Evolutionary conservation across 2,329 filamentous ascomycete genomes (phyloP), one percentile per base, ranked within the genome.

Genomic region (Fusarium tricinctum): DNA sequence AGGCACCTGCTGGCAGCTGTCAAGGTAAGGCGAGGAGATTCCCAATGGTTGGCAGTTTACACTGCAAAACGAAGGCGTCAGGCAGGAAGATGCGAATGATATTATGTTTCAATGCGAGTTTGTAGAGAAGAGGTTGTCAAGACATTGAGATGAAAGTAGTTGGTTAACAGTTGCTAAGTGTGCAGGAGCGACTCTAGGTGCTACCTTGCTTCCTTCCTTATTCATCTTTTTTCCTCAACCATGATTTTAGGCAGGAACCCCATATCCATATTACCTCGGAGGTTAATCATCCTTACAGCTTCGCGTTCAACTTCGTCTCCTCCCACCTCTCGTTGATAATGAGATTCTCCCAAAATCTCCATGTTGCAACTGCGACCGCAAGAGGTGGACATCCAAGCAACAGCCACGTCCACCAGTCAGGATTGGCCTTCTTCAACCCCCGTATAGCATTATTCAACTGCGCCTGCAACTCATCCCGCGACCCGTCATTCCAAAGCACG

Each of bases 401-500:
- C 69, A 91, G 59, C 86, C 88, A 91, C n/a, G 88, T 88, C 95
- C 96, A 98, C 93, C 93, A 97, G 65, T 82, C 79, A 8, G 93
- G 92, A 77, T 91, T 96, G 19, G 81, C 80, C 45, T 74, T 82
- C 73, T 83, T 84, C 38, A 97, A 81, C 63, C 85, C 84, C 6
- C 73, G 75, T 81, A 98, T 88, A 9, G 90, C 91, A 61, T 81
- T 82, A 51, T 85, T 84, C 13, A 98, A 82, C 77, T 93, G 89
- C 50, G 75, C 78, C 78, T 87, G 86, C 75, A 99, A 78, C 66
- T 93, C 88, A 35, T 89, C 89, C 74, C 84, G 89, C 46, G 88
- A 88, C 4, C 88, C 88, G 80, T 98, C 95, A 80, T 99, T 99
- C 92, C 92, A 96, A 23, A 99, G 86, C 33, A 97, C 93, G 5